Evolutionary conservation across 2,329 filamentous ascomycete genomes (phyloP).

Genomic region (Colletotrichum coccodes): DNA sequence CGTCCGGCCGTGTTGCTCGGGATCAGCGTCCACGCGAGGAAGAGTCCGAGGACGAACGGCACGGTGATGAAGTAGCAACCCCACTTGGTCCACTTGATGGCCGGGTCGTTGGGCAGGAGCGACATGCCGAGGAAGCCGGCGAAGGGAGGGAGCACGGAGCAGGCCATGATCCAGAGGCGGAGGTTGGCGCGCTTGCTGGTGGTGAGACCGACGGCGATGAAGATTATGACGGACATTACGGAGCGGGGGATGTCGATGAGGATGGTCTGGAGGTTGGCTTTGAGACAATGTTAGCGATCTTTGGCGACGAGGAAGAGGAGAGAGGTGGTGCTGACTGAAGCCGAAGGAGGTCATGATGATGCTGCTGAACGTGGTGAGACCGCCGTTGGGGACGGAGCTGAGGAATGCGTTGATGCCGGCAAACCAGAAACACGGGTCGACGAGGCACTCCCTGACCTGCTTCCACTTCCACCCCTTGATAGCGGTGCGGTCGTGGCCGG

Average conservation of each 20-base stretch:
- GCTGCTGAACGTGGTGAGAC: conserved; percentile 45
- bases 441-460: conserved; percentile 46
- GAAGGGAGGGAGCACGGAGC: conserved; percentile 46
- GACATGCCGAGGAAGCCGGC: conserved; percentile 49
- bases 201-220: conserved; percentile 44
- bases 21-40: conserved; percentile 38
- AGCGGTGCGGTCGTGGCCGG: conserved; percentile 48
- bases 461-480: conserved; percentile 50
- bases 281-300: not conserved
- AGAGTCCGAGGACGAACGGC: conserved; percentile 37
- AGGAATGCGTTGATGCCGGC: conserved; percentile 49
- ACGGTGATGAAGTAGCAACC: conserved; percentile 49
- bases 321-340: conserved; percentile 40
- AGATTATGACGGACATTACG: conserved; percentile 46
- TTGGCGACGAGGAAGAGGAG: not conserved
- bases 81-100: conserved; percentile 50
- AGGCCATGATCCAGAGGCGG: conserved; percentile 50
- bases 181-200: conserved; percentile 46
- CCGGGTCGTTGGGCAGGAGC: conserved; percentile 43
- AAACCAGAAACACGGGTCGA: conserved; percentile 50
- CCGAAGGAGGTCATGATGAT: conserved; percentile 48
- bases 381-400: conserved; percentile 47
- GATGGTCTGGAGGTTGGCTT: conserved; percentile 48
- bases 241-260: conserved; percentile 47
- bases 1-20: conserved; percentile 57